phyloP scores from a whole-genome alignment of 768 basidiomycete genomes.

The Lactarius hatsudake region DNA sequence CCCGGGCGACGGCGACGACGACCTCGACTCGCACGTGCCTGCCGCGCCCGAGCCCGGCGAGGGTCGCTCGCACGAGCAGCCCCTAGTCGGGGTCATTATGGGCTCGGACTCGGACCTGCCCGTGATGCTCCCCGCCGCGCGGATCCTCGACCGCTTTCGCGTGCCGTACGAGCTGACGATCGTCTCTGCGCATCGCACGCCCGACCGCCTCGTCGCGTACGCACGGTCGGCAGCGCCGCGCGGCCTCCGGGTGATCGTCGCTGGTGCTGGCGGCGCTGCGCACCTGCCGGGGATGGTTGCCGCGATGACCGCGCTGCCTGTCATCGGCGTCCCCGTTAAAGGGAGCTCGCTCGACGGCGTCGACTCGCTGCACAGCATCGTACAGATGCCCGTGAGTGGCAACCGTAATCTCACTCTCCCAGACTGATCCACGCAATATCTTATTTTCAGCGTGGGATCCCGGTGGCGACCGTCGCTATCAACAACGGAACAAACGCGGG shows the following conservation, averaged over 20 bases:
- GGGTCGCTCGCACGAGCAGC: slow-evolving; percentile 60
- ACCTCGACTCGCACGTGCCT: slow-evolving; percentile 55
- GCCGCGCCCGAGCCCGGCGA: slow-evolving; percentile 41
- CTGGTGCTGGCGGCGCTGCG: slow-evolving; percentile 97
- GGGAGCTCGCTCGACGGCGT: slow-evolving; percentile 92
- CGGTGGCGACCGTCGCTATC: slow-evolving; percentile 96
- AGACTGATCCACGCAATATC: slow-evolving; percentile 10
- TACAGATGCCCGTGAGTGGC: slow-evolving; percentile 92
- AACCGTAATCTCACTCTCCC: background rate
- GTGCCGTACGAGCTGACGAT: slow-evolving; percentile 94
- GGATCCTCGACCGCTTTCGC: slow-evolving; percentile 74
- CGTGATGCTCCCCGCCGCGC: slow-evolving; percentile 85
- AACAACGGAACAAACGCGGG: slow-evolving; percentile 94
- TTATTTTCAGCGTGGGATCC: slow-evolving; percentile 78
- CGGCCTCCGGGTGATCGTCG: slow-evolving; percentile 76
- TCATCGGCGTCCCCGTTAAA: slow-evolving; percentile 96
- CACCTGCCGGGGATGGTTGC: slow-evolving; percentile 99
- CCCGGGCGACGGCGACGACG: slow-evolving; percentile 44
- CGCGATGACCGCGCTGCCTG: slow-evolving; percentile 86
- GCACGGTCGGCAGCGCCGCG: slow-evolving; percentile 68
- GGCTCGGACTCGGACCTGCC: slow-evolving; percentile 98
- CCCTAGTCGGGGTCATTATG: slow-evolving; percentile 94
- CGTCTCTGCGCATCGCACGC: slow-evolving; percentile 95
- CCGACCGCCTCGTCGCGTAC: slow-evolving; percentile 79
- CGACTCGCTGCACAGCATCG: slow-evolving; percentile 95